Evolutionary conservation across 1,284 basidiomycete genomes (phyloP), one percentile per base, ranked within the genome.

Genomic region (Microbotryum lychnidis-dioicae): DNA sequence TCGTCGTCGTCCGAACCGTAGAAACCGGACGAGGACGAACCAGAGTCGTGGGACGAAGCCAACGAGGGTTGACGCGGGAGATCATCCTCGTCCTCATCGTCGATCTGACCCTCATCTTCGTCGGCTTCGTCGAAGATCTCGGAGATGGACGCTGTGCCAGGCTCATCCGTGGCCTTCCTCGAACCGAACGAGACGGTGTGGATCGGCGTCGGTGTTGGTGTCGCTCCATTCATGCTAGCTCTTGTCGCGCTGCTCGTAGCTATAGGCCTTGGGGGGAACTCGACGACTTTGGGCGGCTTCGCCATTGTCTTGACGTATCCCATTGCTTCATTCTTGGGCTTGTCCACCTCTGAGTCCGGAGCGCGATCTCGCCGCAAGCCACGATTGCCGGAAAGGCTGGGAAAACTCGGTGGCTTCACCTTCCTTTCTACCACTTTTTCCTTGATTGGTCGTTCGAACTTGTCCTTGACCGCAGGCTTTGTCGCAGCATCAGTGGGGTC

Each of bases 141-240:
- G 16, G 37, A 42, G 16, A 42, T 42, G 37, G 37, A 42, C 14
- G 37, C 16, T 18, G 37, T 42, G 16, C 37, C 37, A 12, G 37
- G 37, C 37, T 42, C 37, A 18, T 42, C 37, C 37, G 37, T 42
- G 16, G 37, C 37, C 33, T 53, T 23, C 25, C 33, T 23, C n/a
- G 23, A n/a, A 33, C 25, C 58, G 25, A 68, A 56, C 33, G 64
- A 62, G 53, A 68, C 61, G 21, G 66, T 68, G 45, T 68, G 66
- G 6, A 68, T 55, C 16, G 66, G 66, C 7, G 51, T 48, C 56
- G 18, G 59, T 37, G 21, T 45, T 14, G 14, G 23, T 18, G 21
- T 27, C 29, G 37, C 14, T 49, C 37, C 37, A 42, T 42, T 18
- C 37, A 18, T 42, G 37, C 37, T 42, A 42, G 37, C 3, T 18